phyloP scores from a whole-genome alignment of 1,139 yeast genomes.

The Eremothecium cymbalariae region DNA sequence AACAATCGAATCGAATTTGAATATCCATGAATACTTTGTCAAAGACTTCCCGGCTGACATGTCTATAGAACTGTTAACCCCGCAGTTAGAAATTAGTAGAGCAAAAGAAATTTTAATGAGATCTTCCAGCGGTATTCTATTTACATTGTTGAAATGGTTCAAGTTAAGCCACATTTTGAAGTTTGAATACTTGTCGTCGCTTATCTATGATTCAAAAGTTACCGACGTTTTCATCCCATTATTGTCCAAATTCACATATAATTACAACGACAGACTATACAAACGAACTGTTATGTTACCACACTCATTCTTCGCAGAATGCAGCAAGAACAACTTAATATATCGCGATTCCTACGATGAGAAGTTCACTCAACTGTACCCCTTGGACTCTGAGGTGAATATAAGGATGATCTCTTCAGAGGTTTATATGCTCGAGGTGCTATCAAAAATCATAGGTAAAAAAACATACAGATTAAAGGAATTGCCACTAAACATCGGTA shows the following conservation, averaged over 20 bases:
- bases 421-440: slow-evolving; percentile 20
- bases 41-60: slow-evolving; percentile 12
- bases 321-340: slow-evolving; percentile 17
- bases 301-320: slow-evolving; percentile 40
- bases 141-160: slow-evolving; percentile 63
- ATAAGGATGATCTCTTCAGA: slow-evolving; percentile 33
- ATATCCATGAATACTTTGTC: slow-evolving; percentile 18
- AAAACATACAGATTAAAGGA: slow-evolving; percentile 32
- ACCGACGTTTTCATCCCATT: slow-evolving; percentile 39
- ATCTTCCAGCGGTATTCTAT: slow-evolving; percentile 49
- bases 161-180: slow-evolving; percentile 69
- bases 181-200: slow-evolving; percentile 61
- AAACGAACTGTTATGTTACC: slow-evolving; percentile 35
- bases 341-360: slow-evolving; percentile 11
- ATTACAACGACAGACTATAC: slow-evolving; percentile 37
- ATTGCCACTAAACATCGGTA: slow-evolving; percentile 29
- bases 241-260: slow-evolving; percentile 33
- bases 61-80: slow-evolving; percentile 16
- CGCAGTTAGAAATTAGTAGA: slow-evolving; percentile 47
- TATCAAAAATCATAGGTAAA: slow-evolving; percentile 25
- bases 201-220: slow-evolving; percentile 67
- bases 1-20: slow-evolving; percentile 45
- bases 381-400: slow-evolving; percentile 9
- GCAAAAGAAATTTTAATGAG: slow-evolving; percentile 60
- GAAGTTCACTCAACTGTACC: background rate